These are phyloP conservation scores for Verticillium longisporum DNA, from an alignment of 2,329 filamentous ascomycete species.

Conservation along the genomic window DNA sequence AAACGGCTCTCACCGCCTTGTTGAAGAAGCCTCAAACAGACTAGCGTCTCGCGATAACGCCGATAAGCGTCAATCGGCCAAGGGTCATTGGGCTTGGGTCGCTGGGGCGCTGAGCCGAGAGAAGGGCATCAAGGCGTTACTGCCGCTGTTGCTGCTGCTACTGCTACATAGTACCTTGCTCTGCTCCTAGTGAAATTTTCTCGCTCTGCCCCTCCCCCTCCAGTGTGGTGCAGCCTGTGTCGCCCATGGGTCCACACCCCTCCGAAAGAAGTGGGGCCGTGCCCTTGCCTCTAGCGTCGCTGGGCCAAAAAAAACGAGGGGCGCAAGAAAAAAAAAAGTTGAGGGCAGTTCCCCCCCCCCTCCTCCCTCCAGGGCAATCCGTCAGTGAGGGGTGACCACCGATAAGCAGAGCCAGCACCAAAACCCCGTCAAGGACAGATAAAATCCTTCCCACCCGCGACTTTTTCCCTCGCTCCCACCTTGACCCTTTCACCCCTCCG, in stretches of 20 bases:
- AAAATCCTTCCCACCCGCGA: conserved; percentile 25
- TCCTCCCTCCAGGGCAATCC: background rate
- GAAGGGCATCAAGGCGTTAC: background rate
- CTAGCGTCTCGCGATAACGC: conserved; percentile 16
- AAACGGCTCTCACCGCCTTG: conserved; percentile 10
- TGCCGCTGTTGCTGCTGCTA: too few species aligned
- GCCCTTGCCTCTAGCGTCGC: conserved; percentile 2
- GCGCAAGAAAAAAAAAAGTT: conserved; percentile 2
- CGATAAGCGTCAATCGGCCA: conserved; percentile 24
- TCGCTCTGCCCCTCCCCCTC: background rate
- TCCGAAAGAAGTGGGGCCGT: background rate
- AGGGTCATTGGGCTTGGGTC: conserved; percentile 12
- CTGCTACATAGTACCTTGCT: too few species aligned
- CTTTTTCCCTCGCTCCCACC: conserved; percentile 12
- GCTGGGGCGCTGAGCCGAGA: background rate
- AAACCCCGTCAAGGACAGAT: conserved; percentile 13
- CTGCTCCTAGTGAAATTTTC: conserved; percentile 1
- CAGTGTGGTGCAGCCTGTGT: background rate
- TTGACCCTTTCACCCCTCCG: conserved; percentile 18
- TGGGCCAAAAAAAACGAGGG: background rate
- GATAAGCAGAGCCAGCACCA: background rate
- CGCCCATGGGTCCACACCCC: background rate
- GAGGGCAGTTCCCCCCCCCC: background rate
- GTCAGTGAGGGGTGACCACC: background rate
- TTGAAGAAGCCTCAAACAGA: conserved; percentile 2